Conservation (phyloP, 1,284 basidiomycete genomes). For the Rhodotorula glutinis region DNA sequence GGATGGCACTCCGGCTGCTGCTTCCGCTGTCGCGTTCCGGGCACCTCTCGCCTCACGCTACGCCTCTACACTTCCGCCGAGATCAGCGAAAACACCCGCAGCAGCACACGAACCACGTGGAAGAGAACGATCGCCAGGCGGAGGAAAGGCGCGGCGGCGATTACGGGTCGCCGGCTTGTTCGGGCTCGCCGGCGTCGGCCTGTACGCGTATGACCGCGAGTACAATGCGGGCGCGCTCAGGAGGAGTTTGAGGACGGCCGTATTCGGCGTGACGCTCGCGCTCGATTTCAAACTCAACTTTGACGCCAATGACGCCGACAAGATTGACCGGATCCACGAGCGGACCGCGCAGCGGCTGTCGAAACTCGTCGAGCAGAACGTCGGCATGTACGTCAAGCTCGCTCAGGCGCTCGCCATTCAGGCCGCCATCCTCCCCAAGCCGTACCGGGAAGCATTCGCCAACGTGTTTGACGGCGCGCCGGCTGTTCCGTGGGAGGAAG, state of each 20-base stretch:
- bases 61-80: neutral
- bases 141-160: neutral
- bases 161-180: slow-evolving; percentile 5
- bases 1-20: no score
- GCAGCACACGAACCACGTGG: neutral
- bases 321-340: slow-evolving; percentile 72
- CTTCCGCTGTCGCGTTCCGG: no score
- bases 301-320: slow-evolving; percentile 58
- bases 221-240: slow-evolving; percentile 66
- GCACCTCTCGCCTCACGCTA: no score
- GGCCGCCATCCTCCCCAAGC: slow-evolving; percentile 70
- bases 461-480: slow-evolving; percentile 82
- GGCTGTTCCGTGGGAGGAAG: slow-evolving; percentile 67
- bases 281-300: slow-evolving; percentile 84
- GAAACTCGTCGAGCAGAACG: slow-evolving; percentile 67
- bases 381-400: slow-evolving; percentile 85
- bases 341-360: slow-evolving; percentile 75
- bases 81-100: fast-evolving
- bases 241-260: slow-evolving; percentile 64
- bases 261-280: slow-evolving; percentile 64
- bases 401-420: slow-evolving; percentile 73
- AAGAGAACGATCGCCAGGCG: neutral
- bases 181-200: slow-evolving; percentile 51
- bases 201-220: slow-evolving; percentile 58
- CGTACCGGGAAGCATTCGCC: slow-evolving; percentile 72